A percentile compares a stretch with the other conserved stretches of the same genome.
These are phyloP conservation scores for Botryotinia convoluta DNA, from an alignment of 2,329 filamentous ascomycete genomes.

Conservation along the genomic window DNA sequence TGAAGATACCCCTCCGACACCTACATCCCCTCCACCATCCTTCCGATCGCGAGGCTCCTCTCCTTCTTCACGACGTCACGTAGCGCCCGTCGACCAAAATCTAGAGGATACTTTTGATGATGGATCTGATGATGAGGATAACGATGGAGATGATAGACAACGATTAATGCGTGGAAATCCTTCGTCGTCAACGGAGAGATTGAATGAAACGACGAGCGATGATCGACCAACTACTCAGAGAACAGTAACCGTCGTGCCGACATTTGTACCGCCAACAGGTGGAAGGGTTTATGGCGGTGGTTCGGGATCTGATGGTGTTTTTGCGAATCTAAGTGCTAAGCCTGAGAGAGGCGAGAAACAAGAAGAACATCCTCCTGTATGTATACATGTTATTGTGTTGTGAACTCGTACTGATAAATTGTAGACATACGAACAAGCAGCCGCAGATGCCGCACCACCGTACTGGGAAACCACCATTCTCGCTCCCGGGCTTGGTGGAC, in stretches of 20 bases:
- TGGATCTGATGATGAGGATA: conserved; percentile 69
- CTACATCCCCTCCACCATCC: conserved; percentile 67
- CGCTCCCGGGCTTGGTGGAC: conserved; percentile 82
- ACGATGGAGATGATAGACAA: conserved; percentile 78
- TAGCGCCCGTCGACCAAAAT: conserved; percentile 63
- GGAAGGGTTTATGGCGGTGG: conserved; percentile 65
- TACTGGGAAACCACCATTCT: conserved; percentile 99
- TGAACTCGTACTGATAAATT: conserved; percentile 21
- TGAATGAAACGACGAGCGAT: conserved; percentile 25
- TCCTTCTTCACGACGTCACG: conserved; percentile 47
- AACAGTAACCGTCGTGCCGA: conserved; percentile 33
- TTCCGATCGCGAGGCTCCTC: conserved; percentile 85
- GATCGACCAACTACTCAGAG: conserved; percentile 31
- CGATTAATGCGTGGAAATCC: conserved; percentile 71
- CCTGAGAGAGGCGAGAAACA: conserved; percentile 75
- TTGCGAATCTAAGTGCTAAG: conserved; percentile 90
- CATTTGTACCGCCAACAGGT: conserved; percentile 31
- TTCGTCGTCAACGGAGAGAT: conserved; percentile 33
- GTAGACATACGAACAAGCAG: conserved; percentile 96
- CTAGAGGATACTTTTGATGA: conserved; percentile 89
- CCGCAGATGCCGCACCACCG: conserved; percentile 89
- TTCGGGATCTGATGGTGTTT: conserved; percentile 88
- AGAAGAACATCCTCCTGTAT: conserved; percentile 89
- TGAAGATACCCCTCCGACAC: conserved; percentile 45
- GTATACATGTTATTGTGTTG: conserved; percentile 41